These are phyloP conservation scores for Metschnikowia cubensis DNA, from an alignment of 805 yeast genomes.

Conservation along the genomic window DNA sequence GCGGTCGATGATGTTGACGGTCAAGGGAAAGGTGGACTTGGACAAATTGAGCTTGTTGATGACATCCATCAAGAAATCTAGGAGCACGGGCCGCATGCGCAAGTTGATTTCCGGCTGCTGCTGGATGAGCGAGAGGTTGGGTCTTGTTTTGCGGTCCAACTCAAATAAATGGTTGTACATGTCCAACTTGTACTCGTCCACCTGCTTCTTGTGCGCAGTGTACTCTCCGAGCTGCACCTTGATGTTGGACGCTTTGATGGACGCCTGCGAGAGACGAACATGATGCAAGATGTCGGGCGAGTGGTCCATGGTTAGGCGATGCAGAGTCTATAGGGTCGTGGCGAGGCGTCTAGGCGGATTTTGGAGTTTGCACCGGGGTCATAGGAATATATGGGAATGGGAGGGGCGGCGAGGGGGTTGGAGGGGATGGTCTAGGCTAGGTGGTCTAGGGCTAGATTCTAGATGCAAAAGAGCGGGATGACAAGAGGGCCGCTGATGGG, in stretches of 20 bases:
- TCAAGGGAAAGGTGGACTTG: conserved; percentile 40
- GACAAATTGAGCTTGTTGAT: conserved; percentile 38
- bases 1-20: conserved; percentile 43
- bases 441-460: not conserved
- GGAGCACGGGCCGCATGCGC: conserved; percentile 41
- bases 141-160: conserved; percentile 21
- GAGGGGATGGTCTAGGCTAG: not conserved
- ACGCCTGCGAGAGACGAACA: conserved; percentile 29
- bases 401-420: not conserved
- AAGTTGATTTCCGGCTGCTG: conserved; percentile 45
- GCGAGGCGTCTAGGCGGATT: not conserved
- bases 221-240: conserved; percentile 43
- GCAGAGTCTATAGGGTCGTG: not conserved
- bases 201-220: conserved; percentile 39
- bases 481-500: not conserved
- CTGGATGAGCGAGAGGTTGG: conserved; percentile 32
- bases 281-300: conserved; percentile 17
- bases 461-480: not conserved
- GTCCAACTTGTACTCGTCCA: conserved; percentile 45
- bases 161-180: conserved; percentile 32
- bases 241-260: conserved; percentile 37
- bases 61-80: conserved; percentile 44
- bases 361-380: not conserved
- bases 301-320: conserved; percentile 9
- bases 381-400: not conserved